Percentiles rank a stretch among this genome's conserved stretches.
Evolutionary conservation across 106 monocot genomes (phyloP).

Genomic region (Phalaenopsis aphrodite): DNA sequence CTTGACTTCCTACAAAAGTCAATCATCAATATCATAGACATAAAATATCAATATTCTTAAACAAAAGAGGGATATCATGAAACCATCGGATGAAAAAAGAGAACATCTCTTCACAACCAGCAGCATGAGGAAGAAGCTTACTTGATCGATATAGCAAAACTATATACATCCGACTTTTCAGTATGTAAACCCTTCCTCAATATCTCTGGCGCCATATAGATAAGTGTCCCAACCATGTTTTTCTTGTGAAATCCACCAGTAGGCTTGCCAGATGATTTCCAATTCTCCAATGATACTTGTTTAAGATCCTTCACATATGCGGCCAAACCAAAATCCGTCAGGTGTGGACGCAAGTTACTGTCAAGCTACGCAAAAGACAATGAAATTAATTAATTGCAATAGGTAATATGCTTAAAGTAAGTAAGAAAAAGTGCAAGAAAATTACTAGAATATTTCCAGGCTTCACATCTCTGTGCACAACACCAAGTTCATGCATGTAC

Average conservation of each 20-base stretch:
- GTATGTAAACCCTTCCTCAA: constrained; percentile 79
- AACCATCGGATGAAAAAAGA: neutral
- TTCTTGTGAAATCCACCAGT: constrained; percentile 98
- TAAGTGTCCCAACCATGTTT: constrained; percentile 96
- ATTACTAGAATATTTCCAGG: constrained; percentile 92
- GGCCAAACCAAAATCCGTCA: constrained; percentile 97
- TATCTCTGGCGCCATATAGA: constrained; percentile 99
- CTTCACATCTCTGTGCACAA: constrained; percentile 88
- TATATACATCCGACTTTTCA: constrained; percentile 96
- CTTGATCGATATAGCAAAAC: constrained; percentile 90
- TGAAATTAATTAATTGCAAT: neutral
- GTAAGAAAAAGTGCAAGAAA: constrained; percentile 7
- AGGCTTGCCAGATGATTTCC: constrained; percentile 91
- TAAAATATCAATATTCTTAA: neutral
- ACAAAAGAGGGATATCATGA: neutral
- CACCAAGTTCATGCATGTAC: constrained; percentile 69
- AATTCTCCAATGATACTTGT: constrained; percentile 51
- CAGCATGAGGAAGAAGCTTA: constrained; percentile 30
- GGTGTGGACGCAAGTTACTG: constrained; percentile 43
- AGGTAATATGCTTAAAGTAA: neutral
- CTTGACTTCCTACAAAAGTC: neutral
- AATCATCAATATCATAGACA: neutral
- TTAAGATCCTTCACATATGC: constrained; percentile 68
- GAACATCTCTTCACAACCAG: neutral
- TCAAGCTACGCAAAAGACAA: constrained; percentile 55